Base-by-base conservation (phyloP, 2,329 filamentous ascomycete genomes). In the Colletotrichum filicis region DNA sequence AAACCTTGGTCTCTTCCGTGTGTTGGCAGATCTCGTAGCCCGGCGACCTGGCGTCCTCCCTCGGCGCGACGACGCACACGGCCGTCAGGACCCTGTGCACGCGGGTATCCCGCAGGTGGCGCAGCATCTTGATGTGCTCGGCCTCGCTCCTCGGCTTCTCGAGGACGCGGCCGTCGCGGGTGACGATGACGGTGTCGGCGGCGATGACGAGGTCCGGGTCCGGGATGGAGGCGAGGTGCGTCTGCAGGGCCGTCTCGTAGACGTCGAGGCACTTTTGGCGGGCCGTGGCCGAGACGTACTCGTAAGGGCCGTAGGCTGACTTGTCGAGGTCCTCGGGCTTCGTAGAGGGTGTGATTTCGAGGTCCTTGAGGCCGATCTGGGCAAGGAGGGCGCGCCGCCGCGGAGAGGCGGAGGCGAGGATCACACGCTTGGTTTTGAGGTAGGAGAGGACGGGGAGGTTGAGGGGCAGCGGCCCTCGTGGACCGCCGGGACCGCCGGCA, bases 1-100 rank as follows among this genome's bases (percentile, higher is more conserved):
- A 91, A n/a, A 99, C 97, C 74, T 88, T 90, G 57, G 96, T 98
- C 87, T 98, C 95, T 85, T 98, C 96, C 5, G 97, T 94, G 79
- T 93, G 90, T 56, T 92, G 78, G 94, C 92, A 64, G 97, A 97
- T 86, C 74, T 91, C 91, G 84, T 99, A 99, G 0, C 97, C 97
- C 0, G 97, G 97, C 79, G 94, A 91, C 68, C 90, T 85, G 0
- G 95, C 93, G 79, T 95, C 95, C 66, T 92, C 92, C 73, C 96
- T 85, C 26, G 97, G 97, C 65, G 93, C 91, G 81, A 99, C 90
- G n/a, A 91, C 92, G 71, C 92, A 94, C 1, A 99, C 91, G 0
- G 94, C 93, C 1, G 97, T 98, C 80, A 95, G 92, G 16, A 98
- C 95, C 77, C 92, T 93, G 85, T 98, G 97, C 76, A 89, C 83